phyloP scores from a whole-genome alignment of 23 red algal genomes.

The Gracilaria caudata region DNA sequence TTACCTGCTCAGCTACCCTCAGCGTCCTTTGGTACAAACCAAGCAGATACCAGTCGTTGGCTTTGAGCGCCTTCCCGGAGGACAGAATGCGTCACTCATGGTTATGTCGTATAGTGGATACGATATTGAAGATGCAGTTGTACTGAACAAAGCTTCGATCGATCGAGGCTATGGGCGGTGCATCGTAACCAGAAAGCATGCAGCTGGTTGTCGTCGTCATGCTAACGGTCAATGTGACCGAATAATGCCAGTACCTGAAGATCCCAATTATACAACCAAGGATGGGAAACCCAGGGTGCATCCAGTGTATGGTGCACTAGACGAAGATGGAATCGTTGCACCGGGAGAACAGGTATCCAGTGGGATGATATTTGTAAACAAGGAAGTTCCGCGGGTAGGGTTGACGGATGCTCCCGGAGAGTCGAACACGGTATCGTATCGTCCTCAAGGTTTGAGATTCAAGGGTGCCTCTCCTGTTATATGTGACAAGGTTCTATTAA shows the following conservation, averaged over 20 bases:
- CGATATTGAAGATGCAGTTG: slow-evolving; percentile 99
- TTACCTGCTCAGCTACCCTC: slow-evolving; percentile 89
- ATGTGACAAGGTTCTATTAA: slow-evolving; percentile 80
- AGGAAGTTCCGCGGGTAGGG: slow-evolving; percentile 58
- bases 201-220: slow-evolving; percentile 64
- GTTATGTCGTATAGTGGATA: slow-evolving; percentile 97
- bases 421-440: slow-evolving; percentile 35
- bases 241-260: slow-evolving; percentile 59
- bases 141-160: slow-evolving; percentile 90
- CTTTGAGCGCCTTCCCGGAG: slow-evolving; percentile 89
- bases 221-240: slow-evolving; percentile 66
- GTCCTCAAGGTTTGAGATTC: slow-evolving; percentile 64
- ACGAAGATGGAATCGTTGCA: slow-evolving; percentile 78
- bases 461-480: slow-evolving; percentile 57
- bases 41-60: slow-evolving; percentile 67
- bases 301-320: slow-evolving; percentile 48
- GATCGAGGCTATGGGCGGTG: slow-evolving; percentile 97
- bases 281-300: slow-evolving; percentile 6
- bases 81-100: slow-evolving; percentile 92
- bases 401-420: slow-evolving; percentile 24
- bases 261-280: neutral
- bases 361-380: slow-evolving; percentile 87
- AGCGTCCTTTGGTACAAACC: slow-evolving; percentile 85
- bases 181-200: slow-evolving; percentile 85
- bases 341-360: slow-evolving; percentile 61